These are phyloP conservation scores for Citrus reticulata DNA, from an alignment of 345 rosid genomes.

Conservation along the genomic window DNA sequence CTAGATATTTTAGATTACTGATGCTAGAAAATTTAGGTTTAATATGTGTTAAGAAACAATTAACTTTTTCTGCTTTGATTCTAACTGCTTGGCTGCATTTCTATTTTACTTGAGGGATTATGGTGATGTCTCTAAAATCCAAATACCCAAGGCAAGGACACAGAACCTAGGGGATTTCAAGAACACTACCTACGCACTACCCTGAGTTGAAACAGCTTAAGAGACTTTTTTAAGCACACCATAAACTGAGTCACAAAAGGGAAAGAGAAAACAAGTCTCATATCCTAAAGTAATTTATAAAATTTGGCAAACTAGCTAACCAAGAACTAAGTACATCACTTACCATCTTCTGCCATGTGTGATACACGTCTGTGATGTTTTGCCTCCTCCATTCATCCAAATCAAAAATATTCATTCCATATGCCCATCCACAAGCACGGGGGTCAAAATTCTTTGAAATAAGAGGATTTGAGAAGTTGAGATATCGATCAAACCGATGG, in stretches of 20 bases:
- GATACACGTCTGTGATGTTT: conserved; percentile 85
- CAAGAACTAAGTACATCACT: conserved; percentile 13
- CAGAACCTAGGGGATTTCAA: too few relatives aligned
- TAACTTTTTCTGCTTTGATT: too few relatives aligned
- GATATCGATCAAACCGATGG: conserved; percentile 95
- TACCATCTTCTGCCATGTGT: conserved; percentile 95
- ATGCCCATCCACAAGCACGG: conserved; percentile 99
- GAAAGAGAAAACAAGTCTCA: neutral
- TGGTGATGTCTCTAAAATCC: too few relatives aligned
- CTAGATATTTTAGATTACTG: too few relatives aligned
- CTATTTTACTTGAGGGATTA: too few relatives aligned
- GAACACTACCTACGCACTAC: too few relatives aligned
- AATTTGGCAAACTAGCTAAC: conserved; percentile 1
- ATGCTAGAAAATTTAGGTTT: too few relatives aligned
- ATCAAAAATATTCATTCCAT: conserved; percentile 96
- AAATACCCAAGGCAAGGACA: too few relatives aligned
- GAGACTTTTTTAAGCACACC: neutral
- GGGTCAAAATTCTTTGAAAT: conserved; percentile 86
- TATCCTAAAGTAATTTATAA: neutral
- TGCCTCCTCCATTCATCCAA: conserved; percentile 85
- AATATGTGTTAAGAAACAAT: too few relatives aligned
- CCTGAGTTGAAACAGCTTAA: neutral
- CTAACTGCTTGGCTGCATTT: too few relatives aligned
- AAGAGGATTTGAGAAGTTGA: conserved; percentile 94
- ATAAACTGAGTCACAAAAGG: neutral